Percentiles rank a stretch among this genome's conserved stretches.
Evolutionary conservation across 208 protist species (phyloP).

Genomic region (Acanthamoeba royreba): DNA sequence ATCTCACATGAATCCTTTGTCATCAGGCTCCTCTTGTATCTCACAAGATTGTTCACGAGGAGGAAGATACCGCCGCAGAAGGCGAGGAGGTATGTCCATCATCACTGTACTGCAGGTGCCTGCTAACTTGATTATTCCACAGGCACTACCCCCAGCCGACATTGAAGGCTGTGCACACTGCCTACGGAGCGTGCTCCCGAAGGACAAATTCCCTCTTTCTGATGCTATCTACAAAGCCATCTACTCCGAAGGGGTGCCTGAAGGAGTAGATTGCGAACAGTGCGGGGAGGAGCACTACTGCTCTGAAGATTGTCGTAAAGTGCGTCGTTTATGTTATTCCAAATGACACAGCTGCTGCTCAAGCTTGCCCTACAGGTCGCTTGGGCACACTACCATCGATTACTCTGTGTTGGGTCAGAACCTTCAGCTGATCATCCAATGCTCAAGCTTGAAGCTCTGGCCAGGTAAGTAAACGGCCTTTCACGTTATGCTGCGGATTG

Average conservation of each 20-base stretch:
- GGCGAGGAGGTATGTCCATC: not conserved
- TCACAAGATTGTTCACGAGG: not conserved
- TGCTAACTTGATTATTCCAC: no score
- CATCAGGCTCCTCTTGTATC: not conserved
- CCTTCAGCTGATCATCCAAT: not conserved
- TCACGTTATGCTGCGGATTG: not conserved
- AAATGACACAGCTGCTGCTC: no score
- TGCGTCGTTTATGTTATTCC: no score
- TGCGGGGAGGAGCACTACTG: slow-evolving; percentile 8
- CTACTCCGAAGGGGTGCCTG: not conserved
- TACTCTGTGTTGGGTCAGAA: not conserved
- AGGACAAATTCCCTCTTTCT: not conserved
- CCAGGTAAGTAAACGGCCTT: not conserved
- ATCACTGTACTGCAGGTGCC: no score
- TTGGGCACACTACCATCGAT: not conserved
- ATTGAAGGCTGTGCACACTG: not conserved
- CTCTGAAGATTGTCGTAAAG: not conserved
- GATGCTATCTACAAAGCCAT: not conserved
- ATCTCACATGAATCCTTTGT: no score
- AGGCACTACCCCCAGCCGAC: not conserved
- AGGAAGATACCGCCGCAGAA: not conserved
- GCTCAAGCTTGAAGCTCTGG: not conserved
- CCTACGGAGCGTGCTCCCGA: not conserved
- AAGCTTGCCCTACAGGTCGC: slow-evolving; percentile 6
- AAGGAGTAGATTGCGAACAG: not conserved